Evolutionary conservation across 2,329 filamentous ascomycete genomes (phyloP).

Genomic region (Cercospora sojina): DNA sequence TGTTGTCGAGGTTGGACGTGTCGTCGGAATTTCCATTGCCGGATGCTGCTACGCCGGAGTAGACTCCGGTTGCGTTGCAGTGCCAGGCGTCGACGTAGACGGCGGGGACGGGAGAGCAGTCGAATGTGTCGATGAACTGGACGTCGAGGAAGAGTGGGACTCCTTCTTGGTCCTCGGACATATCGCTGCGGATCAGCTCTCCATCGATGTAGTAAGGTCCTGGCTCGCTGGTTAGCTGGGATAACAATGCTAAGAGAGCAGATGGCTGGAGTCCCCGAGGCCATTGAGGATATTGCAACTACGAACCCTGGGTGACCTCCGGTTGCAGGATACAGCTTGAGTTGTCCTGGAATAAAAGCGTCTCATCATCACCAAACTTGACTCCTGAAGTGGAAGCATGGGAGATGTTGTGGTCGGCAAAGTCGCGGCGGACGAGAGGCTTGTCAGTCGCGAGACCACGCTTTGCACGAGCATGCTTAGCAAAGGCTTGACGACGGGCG

Average conservation of each 20-base stretch:
- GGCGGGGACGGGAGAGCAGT: constrained; percentile 45
- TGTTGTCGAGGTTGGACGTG: constrained; percentile 38
- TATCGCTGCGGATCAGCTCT: constrained; percentile 42
- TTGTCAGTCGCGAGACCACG: constrained; percentile 20
- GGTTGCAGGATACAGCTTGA: constrained; percentile 34
- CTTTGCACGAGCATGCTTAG: constrained; percentile 25
- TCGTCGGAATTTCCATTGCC: constrained; percentile 39
- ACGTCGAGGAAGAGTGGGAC: constrained; percentile 46
- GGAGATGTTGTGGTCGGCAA: constrained; percentile 27
- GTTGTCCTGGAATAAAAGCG: constrained; percentile 28
- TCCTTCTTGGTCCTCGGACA: constrained; percentile 46
- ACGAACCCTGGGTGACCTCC: constrained; percentile 30
- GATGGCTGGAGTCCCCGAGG: no score
- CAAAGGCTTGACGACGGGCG: constrained; percentile 28
- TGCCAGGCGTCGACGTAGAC: constrained; percentile 49
- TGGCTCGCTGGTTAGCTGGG: not conserved
- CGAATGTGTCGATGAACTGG: constrained; percentile 47
- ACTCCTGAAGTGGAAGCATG: constrained; percentile 26
- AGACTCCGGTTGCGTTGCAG: constrained; percentile 48
- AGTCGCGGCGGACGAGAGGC: constrained; percentile 29
- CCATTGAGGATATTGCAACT: not conserved
- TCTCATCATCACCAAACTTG: constrained; percentile 27
- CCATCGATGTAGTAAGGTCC: constrained; percentile 29
- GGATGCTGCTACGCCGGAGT: constrained; percentile 39
- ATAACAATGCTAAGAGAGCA: not conserved